phyloP scores from a whole-genome alignment of 257 asterid genomes.

The Cynanchum wilfordii region DNA sequence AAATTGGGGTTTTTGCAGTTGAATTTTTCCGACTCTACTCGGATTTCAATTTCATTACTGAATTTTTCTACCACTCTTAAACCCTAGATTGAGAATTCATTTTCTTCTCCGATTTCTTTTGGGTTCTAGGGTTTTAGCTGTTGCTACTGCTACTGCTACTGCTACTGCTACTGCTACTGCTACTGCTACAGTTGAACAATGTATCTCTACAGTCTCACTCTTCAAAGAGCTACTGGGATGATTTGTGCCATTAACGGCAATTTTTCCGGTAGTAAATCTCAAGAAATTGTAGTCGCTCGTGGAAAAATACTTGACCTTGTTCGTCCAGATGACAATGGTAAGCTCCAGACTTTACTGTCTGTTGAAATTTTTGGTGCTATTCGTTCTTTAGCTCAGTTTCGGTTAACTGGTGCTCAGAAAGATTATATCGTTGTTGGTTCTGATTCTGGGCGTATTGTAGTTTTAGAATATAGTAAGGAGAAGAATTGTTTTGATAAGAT shows the following conservation, averaged over 20 bases:
- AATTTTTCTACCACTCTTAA: not conserved
- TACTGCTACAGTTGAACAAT: constrained; percentile 29
- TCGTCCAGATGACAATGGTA: constrained; percentile 96
- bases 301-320: constrained; percentile 90
- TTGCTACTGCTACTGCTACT: constrained; percentile 1
- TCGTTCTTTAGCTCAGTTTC: constrained; percentile 95
- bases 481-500: constrained; percentile 76
- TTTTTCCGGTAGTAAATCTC: constrained; percentile 89
- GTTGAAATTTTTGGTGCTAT: constrained; percentile 87
- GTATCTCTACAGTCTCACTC: constrained; percentile 91
- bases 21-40: not conserved
- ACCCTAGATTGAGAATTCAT: constrained; percentile 5
- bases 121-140: constrained; percentile 23
- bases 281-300: constrained; percentile 90
- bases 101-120: not conserved
- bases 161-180: constrained; percentile 1
- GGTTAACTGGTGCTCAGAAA: constrained; percentile 87
- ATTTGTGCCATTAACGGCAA: constrained; percentile 84
- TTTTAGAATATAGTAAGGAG: constrained; percentile 80
- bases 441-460: constrained; percentile 89
- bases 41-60: not conserved
- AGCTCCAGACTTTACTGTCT: constrained; percentile 79
- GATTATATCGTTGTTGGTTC: constrained; percentile 95
- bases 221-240: constrained; percentile 88
- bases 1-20: not conserved